Base-by-base conservation (phyloP, 768 basidiomycete genomes). In the Inosperma sp. region DNA sequence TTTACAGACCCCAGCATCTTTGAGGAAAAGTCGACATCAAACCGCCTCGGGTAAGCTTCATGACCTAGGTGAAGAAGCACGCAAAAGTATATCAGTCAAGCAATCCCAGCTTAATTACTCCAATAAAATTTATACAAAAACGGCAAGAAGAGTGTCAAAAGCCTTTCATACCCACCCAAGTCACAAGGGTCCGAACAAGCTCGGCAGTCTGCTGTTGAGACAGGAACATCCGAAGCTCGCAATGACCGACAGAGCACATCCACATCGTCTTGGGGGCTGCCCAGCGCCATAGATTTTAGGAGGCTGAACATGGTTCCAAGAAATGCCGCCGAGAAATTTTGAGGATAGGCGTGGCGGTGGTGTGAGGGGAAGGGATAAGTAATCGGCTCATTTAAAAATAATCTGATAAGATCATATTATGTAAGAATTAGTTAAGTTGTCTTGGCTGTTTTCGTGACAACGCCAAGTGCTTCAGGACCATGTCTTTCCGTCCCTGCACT, bases 1-100 rank as follows among this genome's bases (percentile, higher is more conserved):
- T 86, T 87, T 22, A 93, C 79, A 25, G 83, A 81, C 7, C 93
- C 94, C n/a, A 93, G 69, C 81, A 98, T 81, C 40, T 86, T 78
- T 2, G 81, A 79, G 17, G 85, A 83, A 72, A 79, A 81, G 70
- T 98, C 94, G 27, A 88, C 72, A 31, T 82, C 79, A 61, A 96
- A 85, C 45, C 79, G 81, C 14, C 66, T 68, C 22, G 89, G 83
- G 59, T 86, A 91, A 37, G 82, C 82, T 47, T 86, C 81, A 62
- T 90, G 86, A 50, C 81, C 87, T 86, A n/a, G n/a, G 55, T 31
- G 53, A 56, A 54, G 39, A 22, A 54, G 57, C 53, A 55, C 53
- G 36, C 41, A 48, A 49, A 60, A 50, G 61, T 55, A 31, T 31
- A 8, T 31, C n/a, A n/a, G n/a, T n/a, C n/a, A n/a, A n/a, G 17